A percentile compares a stretch with the other conserved stretches of the same genome.
These are phyloP conservation scores for Amaranthus hypochondriacus DNA, from an alignment of 148 eudicot genomes.

Conservation along the genomic window DNA sequence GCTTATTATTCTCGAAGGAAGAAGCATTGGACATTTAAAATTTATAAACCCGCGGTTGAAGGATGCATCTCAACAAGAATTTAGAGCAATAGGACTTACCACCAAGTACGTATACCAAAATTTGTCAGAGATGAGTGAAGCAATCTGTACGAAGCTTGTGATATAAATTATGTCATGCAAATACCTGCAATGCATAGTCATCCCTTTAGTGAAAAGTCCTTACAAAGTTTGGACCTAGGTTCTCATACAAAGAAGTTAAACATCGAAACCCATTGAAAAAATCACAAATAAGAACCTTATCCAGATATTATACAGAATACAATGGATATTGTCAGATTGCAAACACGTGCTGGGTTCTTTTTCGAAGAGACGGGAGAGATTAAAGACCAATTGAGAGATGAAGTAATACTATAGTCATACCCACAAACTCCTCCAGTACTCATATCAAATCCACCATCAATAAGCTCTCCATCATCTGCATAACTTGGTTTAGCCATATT, in stretches of 20 bases:
- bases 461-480: slow-evolving; percentile 59
- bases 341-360: neutral
- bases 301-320: neutral
- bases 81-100: slow-evolving; percentile 45
- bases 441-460: slow-evolving; percentile 97
- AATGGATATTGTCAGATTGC: neutral
- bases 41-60: neutral
- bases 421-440: slow-evolving; percentile 82
- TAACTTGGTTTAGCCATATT: slow-evolving; percentile 73
- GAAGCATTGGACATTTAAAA: neutral
- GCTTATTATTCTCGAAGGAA: no score
- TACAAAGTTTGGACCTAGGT: neutral
- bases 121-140: slow-evolving; percentile 76
- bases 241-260: neutral
- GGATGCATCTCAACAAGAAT: slow-evolving; percentile 11
- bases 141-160: slow-evolving; percentile 74
- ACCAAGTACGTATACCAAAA: slow-evolving; percentile 86
- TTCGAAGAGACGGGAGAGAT: neutral
- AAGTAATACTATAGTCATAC: slow-evolving; percentile 35
- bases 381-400: neutral
- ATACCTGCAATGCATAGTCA: slow-evolving; percentile 53
- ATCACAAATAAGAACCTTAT: neutral
- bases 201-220: slow-evolving; percentile 8
- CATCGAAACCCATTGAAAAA: neutral
- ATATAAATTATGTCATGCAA: slow-evolving; percentile 89